These are phyloP conservation scores for Euphorbia schlechtendalii DNA, from an alignment of 441 rosid species.

Conservation along the genomic window DNA sequence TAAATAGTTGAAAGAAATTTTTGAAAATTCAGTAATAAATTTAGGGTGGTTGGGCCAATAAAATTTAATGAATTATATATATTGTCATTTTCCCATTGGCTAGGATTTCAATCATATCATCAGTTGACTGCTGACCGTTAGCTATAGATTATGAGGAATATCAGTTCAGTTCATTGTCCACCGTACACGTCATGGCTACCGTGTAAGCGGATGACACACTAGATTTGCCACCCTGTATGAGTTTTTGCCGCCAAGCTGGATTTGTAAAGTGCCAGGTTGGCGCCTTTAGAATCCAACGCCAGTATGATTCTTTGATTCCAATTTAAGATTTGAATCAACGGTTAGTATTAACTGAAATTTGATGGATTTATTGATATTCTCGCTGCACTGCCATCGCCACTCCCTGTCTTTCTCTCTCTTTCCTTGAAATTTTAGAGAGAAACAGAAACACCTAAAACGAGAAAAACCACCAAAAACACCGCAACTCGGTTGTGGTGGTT, in stretches of 20 bases:
- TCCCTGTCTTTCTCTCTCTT: too few species aligned
- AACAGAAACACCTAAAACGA: not conserved
- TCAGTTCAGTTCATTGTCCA: too few species aligned
- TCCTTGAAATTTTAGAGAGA: too few species aligned
- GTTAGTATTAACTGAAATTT: constrained; percentile 16
- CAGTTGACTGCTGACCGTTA: too few species aligned
- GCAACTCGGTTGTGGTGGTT: constrained; percentile 19
- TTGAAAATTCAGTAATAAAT: too few species aligned
- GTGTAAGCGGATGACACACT: not conserved
- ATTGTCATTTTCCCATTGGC: too few species aligned
- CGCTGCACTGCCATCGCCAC: not conserved
- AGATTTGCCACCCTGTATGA: not conserved
- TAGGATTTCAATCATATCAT: too few species aligned
- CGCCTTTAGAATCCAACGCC: constrained; percentile 25
- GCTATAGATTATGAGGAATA: too few species aligned
- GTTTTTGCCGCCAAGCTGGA: constrained; percentile 12
- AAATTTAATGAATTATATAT: too few species aligned
- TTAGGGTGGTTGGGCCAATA: too few species aligned
- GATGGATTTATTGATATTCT: not conserved
- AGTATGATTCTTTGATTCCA: constrained; percentile 5
- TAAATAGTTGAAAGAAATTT: too few species aligned
- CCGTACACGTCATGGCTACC: too few species aligned
- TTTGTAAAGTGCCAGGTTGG: constrained; percentile 27
- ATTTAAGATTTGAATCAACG: constrained; percentile 16
- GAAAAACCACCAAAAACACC: constrained; percentile 10